Evolutionary conservation across 2,329 filamentous ascomycete genomes (phyloP).

Genomic region (Penicillium sp.): DNA sequence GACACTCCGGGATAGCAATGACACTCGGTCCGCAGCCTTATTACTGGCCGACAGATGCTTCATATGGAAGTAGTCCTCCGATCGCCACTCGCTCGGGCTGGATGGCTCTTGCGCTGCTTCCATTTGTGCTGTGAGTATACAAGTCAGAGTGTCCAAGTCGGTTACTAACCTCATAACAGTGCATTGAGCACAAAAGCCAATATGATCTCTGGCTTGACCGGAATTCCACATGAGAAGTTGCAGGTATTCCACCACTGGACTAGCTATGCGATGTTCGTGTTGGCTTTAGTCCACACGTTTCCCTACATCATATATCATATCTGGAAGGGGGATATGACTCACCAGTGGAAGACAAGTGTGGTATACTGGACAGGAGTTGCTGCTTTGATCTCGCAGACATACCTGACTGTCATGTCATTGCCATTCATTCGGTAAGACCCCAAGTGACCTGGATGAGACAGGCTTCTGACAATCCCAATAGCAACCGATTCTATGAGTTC

Average conservation of each 20-base stretch:
- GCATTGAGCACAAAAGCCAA: constrained; percentile 55
- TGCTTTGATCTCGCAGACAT: constrained; percentile 52
- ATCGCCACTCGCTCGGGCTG: constrained; percentile 53
- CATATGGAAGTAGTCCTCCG: constrained; percentile 52
- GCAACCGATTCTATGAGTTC: constrained; percentile 55
- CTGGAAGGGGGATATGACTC: constrained; percentile 48
- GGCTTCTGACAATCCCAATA: constrained; percentile 18
- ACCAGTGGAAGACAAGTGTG: constrained; percentile 45
- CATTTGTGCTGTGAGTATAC: constrained; percentile 47
- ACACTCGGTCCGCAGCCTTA: constrained; percentile 51
- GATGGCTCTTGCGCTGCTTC: constrained; percentile 51
- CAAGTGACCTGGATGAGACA: background rate
- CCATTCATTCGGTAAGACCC: constrained; percentile 47
- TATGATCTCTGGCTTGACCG: constrained; percentile 52
- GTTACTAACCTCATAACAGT: constrained; percentile 25
- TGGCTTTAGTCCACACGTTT: constrained; percentile 58
- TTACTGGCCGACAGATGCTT: constrained; percentile 52
- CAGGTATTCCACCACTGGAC: constrained; percentile 54
- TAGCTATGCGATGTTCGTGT: constrained; percentile 54
- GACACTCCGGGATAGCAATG: constrained; percentile 36
- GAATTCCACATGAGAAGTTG: constrained; percentile 56
- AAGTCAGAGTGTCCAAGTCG: background rate
- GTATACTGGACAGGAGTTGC: constrained; percentile 57
- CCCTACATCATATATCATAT: constrained; percentile 56
- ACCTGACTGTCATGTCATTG: constrained; percentile 54